Evolutionary conservation across 2,329 filamentous ascomycete species (phyloP), one percentile per base, ranked within the genome.

Genomic region (Fusarium anguioides): DNA sequence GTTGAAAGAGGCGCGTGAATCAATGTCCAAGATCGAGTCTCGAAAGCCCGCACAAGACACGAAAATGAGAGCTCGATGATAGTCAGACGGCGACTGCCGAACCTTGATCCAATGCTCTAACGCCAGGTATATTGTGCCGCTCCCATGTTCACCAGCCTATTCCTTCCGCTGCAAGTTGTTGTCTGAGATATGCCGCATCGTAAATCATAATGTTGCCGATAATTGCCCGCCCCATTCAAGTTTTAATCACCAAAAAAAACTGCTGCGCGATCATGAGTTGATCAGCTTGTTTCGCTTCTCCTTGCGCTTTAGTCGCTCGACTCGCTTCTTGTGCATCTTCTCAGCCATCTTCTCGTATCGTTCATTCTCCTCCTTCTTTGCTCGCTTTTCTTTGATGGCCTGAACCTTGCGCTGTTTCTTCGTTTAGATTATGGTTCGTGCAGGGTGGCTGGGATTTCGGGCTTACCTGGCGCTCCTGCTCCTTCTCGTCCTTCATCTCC

Each of bases 301-400:
- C 80, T 93, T 92, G 76, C 94, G 88, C 89, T 94, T 97, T 79
- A 97, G 81, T 72, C 96, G 88, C 81, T 99, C 96, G 14, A 98
- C 91, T 64, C 94, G 87, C 86, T 97, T 98, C 80, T 88, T 89
- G 82, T 98, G 95, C 96, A 99, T 98, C 83, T 96, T 98, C 82
- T 94, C 93, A 20, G 94, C 95, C 88, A 99, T 88, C 83, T 94
- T 93, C 79, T 94, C 93, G 77, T 95, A 98, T 71, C 95, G 86
- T 75, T 94, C 93, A 80, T 91, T 94, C 83, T 98, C 96, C 74
- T 93, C 94, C 85, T 97, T 98, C 50, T 90, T 92, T 20, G 89
- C 91, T 71, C 93, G 87, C 80, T 91, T 94, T 68, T 97, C 93
- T 75, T 91, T 94, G 76, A 98, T 92, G 12, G 86, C 86, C 75